Evolutionary conservation across 768 basidiomycete genomes (phyloP).

Genomic region (Mrakia blollopis): DNA sequence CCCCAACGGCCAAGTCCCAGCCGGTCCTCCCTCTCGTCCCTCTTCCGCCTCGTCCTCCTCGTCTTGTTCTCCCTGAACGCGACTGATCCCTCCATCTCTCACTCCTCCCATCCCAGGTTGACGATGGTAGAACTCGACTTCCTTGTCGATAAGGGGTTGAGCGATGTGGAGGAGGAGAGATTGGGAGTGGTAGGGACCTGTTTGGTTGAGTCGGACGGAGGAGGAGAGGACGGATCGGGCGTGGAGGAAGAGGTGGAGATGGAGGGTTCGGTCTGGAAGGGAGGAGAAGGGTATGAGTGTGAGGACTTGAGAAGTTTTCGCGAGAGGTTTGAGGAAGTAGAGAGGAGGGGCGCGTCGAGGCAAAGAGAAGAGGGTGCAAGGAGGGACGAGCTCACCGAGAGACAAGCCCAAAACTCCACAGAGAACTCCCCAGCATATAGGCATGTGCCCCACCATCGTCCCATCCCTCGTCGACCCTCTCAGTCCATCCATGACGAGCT

Average conservation of each 20-base stretch:
- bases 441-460: constrained; percentile 71
- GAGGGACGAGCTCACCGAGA: constrained; percentile 52
- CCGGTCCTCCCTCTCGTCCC: constrained; percentile 56
- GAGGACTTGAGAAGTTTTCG: neutral
- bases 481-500: constrained; percentile 24
- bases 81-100: constrained; percentile 44
- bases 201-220: constrained; percentile 79
- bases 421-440: constrained; percentile 84
- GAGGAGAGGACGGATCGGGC: constrained; percentile 84
- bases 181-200: constrained; percentile 90
- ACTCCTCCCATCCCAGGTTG: constrained; percentile 6
- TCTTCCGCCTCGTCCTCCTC: constrained; percentile 37
- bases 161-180: constrained; percentile 73
- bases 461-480: constrained; percentile 54
- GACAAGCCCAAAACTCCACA: constrained; percentile 69
- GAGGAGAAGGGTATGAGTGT: neutral
- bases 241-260: constrained; percentile 88
- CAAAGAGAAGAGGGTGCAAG: neutral
- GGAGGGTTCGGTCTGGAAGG: constrained; percentile 67
- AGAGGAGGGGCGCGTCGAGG: neutral
- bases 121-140: constrained; percentile 49
- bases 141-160: constrained; percentile 59
- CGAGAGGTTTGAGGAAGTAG: neutral
- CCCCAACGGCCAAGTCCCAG: constrained; percentile 91
- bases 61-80: constrained; percentile 46